phyloP scores from a whole-genome alignment of 2,329 filamentous ascomycete genomes.

The Xylaria hypoxylon region DNA sequence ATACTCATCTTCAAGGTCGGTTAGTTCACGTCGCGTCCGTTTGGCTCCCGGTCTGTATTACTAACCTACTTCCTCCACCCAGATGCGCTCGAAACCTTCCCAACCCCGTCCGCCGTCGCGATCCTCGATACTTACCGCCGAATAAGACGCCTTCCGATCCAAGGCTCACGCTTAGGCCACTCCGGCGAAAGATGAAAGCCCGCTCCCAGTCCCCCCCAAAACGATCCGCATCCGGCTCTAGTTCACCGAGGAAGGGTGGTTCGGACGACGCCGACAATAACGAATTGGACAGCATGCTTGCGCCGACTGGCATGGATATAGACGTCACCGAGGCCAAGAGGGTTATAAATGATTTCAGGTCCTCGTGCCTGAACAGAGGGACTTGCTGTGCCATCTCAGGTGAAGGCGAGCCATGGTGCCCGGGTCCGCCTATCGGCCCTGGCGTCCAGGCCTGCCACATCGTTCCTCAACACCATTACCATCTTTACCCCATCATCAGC shows the following conservation, averaged over 20 bases:
- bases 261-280: neutral
- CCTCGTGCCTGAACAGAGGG: constrained; percentile 9
- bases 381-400: constrained; percentile 23
- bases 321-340: neutral
- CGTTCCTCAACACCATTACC: constrained; percentile 20
- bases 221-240: constrained; percentile 11
- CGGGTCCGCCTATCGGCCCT: constrained; percentile 3
- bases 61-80: constrained; percentile 2
- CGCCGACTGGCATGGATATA: constrained; percentile 7
- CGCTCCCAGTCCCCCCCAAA: constrained; percentile 7
- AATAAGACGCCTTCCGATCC: constrained; percentile 11
- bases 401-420: constrained; percentile 21
- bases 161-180: constrained; percentile 5
- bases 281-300: constrained; percentile 8
- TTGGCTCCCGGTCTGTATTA: constrained; percentile 14
- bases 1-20: constrained; percentile 22
- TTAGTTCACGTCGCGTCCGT: constrained; percentile 6
- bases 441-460: constrained; percentile 26
- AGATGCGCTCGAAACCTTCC: constrained; percentile 25
- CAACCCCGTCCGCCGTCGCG: constrained; percentile 8
- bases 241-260: neutral
- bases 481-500: constrained; percentile 17
- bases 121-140: constrained; percentile 17
- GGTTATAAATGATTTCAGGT: constrained; percentile 20
- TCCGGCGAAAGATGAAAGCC: neutral